phyloP scores from a whole-genome alignment of 495 filamentous ascomycete species.

The Podospora pseudoanserina region DNA sequence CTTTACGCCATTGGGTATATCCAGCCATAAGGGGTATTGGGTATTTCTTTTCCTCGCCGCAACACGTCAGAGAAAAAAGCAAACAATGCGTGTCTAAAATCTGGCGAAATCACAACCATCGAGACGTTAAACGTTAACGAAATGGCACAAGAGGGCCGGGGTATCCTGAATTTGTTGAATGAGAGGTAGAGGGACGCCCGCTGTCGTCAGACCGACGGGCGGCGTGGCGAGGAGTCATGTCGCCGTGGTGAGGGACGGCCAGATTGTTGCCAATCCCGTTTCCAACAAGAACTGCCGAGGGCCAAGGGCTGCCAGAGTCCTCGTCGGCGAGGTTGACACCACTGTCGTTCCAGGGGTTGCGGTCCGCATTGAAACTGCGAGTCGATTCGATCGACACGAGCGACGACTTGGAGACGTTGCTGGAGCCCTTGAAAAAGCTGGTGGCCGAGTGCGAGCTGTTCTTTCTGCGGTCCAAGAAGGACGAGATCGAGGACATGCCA shows the following conservation, averaged over 20 bases:
- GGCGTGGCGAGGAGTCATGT: conserved; percentile 77
- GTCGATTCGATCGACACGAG: conserved; percentile 90
- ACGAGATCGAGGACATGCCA: conserved; percentile 81
- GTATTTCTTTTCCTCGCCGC: conserved; percentile 40
- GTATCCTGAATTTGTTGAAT: conserved; percentile 91
- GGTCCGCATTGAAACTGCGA: conserved; percentile 77
- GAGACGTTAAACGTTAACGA: conserved; percentile 57
- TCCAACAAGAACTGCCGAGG: conserved; percentile 49
- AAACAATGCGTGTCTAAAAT: conserved; percentile 33
- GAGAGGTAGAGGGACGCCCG: conserved; percentile 87
- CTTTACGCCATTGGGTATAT: conserved; percentile 52
- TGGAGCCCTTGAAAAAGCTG: conserved; percentile 87
- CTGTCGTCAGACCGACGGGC: conserved; percentile 80
- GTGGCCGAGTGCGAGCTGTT: conserved; percentile 79
- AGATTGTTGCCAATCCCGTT: conserved; percentile 69
- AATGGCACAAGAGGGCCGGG: conserved; percentile 76
- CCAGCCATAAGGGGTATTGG: conserved; percentile 45
- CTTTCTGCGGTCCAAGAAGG: conserved; percentile 86
- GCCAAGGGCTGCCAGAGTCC: conserved; percentile 59
- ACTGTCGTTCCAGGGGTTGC: conserved; percentile 96
- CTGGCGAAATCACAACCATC: conserved; percentile 37
- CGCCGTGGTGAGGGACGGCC: conserved; percentile 63
- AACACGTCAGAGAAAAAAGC: conserved; percentile 23
- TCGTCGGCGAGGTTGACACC: conserved; percentile 90
- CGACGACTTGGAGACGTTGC: conserved; percentile 91